Base-by-base conservation (phyloP, 768 basidiomycete species). In the Rhizopogon vesiculosus region DNA sequence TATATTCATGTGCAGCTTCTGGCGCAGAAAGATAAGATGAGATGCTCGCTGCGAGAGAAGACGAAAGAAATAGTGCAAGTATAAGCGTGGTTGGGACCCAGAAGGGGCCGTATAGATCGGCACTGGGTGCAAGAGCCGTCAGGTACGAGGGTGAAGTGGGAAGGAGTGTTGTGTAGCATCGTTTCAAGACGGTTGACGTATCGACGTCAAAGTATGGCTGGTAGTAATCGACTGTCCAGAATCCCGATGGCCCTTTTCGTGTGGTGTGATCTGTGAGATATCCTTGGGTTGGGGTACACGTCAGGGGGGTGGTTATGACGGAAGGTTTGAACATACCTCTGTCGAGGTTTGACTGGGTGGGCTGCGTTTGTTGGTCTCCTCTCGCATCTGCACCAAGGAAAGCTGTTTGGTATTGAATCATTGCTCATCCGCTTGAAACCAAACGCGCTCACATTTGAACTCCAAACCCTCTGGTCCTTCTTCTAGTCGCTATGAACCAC, bases 71-170 rank as follows among this genome's bases (percentile, higher is more conserved):
- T 56, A 98, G 84, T 0, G 87, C 80, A 66, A 98, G 92, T 43
- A 97, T 88, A 59, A 99, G 84, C 1, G 96, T 98, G 1, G 94
- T 96, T 39, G 97, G 81, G 0, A 95, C 93, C 96, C 96, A 99
- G 76, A 99, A 98, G 1, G 96, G 94, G 0, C 95, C 95, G 67
- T 91, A 89, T 41, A 91, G 81, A 67, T 91, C 89, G 41, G 61
- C 61, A 8, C 67, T 66, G 15, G 78, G 67, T 42, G 85, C 78
- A 42, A 87, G 87, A 52, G 77, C 80, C 5, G 84, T 75, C 50
- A 84, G 77, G 65, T 84, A 91, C 42, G 81, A 78, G 3, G 82
- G 72, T 31, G 85, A 80, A 29, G 79, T 78, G n/a, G 89, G 89
- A n/a, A 89, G 80, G 53, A 93, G 74, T 0, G 91, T 91, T 15